A percentile compares a stretch with the other conserved stretches of the same genome.
Evolutionary conservation across 768 basidiomycete genomes (phyloP).

Genomic region (Termitomyces bulborhizus): DNA sequence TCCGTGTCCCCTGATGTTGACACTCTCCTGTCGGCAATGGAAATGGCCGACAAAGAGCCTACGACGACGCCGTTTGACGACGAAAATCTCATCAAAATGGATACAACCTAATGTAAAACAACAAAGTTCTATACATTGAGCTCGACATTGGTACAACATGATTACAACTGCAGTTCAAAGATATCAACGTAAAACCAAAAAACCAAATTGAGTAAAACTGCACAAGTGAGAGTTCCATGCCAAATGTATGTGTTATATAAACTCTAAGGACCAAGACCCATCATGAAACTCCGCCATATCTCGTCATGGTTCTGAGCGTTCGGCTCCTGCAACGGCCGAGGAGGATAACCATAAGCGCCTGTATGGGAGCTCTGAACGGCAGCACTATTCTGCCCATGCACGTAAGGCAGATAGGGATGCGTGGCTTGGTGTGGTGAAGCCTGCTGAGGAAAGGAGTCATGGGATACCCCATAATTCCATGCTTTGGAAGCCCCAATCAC

Average conservation of each 20-base stretch:
- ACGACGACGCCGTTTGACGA: conserved; percentile 24
- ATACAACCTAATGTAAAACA: conserved; percentile 18
- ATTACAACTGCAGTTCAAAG: background rate
- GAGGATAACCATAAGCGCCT: background rate
- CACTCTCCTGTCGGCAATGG: conserved; percentile 60
- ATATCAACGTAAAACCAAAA: background rate
- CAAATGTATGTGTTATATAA: background rate
- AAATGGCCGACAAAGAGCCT: conserved; percentile 36
- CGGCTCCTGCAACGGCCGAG: conserved; percentile 10
- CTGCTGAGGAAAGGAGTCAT: conserved; percentile 5
- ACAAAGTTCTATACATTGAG: background rate
- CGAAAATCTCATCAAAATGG: conserved; percentile 52
- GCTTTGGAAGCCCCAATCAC: background rate
- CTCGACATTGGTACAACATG: background rate
- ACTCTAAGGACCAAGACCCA: conserved; percentile 19
- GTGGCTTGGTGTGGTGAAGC: background rate
- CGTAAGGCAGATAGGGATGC: conserved; percentile 4
- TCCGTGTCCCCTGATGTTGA: conserved; percentile 83
- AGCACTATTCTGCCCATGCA: background rate
- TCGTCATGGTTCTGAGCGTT: conserved; percentile 25
- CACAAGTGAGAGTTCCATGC: background rate
- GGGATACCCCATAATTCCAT: conserved; percentile 2
- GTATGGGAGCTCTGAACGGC: background rate
- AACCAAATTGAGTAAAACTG: background rate
- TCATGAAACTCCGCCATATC: conserved; percentile 31